These are phyloP conservation scores for Theileria orientalis DNA, from an alignment of 169 alveolate genomes.

Conservation along the genomic window DNA sequence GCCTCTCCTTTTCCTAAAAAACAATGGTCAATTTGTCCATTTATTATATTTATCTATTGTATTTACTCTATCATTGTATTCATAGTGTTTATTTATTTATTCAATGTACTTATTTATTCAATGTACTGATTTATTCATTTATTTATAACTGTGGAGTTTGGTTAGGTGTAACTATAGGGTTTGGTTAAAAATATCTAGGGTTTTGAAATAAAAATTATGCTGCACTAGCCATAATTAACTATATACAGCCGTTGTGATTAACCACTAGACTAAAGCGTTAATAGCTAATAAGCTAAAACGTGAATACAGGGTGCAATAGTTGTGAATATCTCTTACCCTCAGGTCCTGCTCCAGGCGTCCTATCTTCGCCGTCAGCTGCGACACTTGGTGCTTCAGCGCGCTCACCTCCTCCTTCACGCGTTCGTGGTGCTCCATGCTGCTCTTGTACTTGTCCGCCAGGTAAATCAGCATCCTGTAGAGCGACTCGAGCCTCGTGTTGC, in stretches of 20 bases:
- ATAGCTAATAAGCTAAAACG: no score
- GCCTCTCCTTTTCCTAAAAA: constrained; percentile 10
- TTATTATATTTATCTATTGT: background rate
- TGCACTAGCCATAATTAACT: no score
- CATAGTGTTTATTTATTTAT: background rate
- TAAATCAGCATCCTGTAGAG: constrained; percentile 55
- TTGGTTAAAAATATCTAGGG: no score
- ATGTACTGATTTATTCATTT: background rate
- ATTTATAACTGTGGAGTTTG: no score
- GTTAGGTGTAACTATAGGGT: no score
- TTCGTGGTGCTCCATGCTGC: background rate
- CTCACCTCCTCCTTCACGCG: background rate
- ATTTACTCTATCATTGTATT: background rate
- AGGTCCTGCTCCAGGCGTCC: background rate
- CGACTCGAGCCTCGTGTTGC: constrained; percentile 34
- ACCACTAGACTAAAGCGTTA: no score
- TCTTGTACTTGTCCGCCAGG: constrained; percentile 31
- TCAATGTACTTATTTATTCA: background rate
- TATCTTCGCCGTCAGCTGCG: constrained; percentile 12
- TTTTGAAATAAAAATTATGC: no score
- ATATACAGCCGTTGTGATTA: no score
- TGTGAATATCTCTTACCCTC: background rate
- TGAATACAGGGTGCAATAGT: no score
- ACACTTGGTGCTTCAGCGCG: background rate
- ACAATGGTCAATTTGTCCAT: background rate